Percentiles rank a stretch among this genome's conserved stretches.
phyloP scores from a whole-genome alignment of 352 stramenopile genomes.

The Albugo laibachii region DNA sequence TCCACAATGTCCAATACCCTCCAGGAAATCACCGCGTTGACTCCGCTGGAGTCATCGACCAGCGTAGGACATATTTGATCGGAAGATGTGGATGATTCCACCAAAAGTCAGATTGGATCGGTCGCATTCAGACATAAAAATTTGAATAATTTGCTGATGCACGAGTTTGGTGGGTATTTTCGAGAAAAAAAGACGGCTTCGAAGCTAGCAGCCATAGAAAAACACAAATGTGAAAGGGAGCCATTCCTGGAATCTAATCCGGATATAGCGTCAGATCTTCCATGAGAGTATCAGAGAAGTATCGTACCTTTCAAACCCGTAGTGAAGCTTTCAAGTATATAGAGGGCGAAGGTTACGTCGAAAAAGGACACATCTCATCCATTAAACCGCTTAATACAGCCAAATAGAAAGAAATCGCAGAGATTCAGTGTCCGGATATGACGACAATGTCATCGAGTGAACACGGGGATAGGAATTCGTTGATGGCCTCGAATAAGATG shows the following conservation, averaged over 20 bases:
- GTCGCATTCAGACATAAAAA: conserved; percentile 5
- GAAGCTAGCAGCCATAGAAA: conserved; percentile 22
- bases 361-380: not conserved
- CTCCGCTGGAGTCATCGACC: conserved; percentile 44
- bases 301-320: not conserved
- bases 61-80: conserved; percentile 45
- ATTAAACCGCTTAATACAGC: conserved; percentile 12
- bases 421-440: conserved; percentile 42
- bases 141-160: conserved; percentile 22
- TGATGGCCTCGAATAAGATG: conserved; percentile 6
- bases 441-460: conserved; percentile 61
- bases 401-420: conserved; percentile 37
- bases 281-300: not conserved
- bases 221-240: conserved; percentile 13
- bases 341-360: conserved; percentile 6
- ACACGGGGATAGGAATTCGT: conserved; percentile 43
- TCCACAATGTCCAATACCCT: conserved; percentile 49
- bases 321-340: not conserved
- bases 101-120: no score
- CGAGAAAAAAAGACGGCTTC: conserved; percentile 10
- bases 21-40: conserved; percentile 41
- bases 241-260: not conserved
- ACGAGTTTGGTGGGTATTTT: conserved; percentile 2
- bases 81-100: not conserved
- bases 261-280: not conserved